A percentile compares a stretch with the other conserved stretches of the same genome.
Evolutionary conservation across 2,329 filamentous ascomycete genomes (phyloP).

Genomic region (Xylariaceae sp.): DNA sequence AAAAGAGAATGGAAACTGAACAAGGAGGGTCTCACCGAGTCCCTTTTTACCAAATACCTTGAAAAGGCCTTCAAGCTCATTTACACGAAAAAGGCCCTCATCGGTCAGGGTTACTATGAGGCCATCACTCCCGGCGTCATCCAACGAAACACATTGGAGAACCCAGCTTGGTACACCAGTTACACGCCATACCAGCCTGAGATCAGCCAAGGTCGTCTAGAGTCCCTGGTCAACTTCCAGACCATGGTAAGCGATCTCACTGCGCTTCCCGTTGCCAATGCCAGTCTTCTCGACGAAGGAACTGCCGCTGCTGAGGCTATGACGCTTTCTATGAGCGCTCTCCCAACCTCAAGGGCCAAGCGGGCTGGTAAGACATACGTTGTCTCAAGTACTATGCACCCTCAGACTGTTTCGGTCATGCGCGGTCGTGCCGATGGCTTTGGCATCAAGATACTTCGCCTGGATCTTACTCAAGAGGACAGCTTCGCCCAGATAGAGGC

Average conservation of each 20-base stretch:
- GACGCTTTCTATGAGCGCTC: conserved; percentile 79
- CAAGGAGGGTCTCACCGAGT: conserved; percentile 51
- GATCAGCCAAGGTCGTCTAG: conserved; percentile 89
- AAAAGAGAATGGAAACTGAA: conserved; percentile 56
- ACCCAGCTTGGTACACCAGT: conserved; percentile 94
- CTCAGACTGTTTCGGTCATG: conserved; percentile 80
- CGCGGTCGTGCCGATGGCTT: conserved; percentile 86
- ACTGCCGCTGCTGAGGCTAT: conserved; percentile 93
- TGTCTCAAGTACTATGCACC: conserved; percentile 76
- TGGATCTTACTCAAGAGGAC: conserved; percentile 64
- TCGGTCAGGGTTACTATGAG: conserved; percentile 82
- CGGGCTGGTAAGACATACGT: conserved; percentile 73
- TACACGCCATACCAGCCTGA: conserved; percentile 97
- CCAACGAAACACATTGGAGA: conserved; percentile 87
- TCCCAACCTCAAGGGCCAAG: conserved; percentile 67
- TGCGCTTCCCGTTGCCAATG: conserved; percentile 80
- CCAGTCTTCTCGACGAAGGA: conserved; percentile 83
- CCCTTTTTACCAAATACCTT: conserved; percentile 42
- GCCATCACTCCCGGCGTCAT: conserved; percentile 87
- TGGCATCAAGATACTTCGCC: conserved; percentile 69
- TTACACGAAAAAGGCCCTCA: conserved; percentile 50
- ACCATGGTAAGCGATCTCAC: conserved; percentile 88
- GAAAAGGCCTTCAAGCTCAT: conserved; percentile 34
- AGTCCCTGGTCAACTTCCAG: conserved; percentile 93
- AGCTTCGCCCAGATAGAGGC: conserved; percentile 60